Conservation (phyloP, 345 rosid genomes). For the Brassica napus region DNA sequence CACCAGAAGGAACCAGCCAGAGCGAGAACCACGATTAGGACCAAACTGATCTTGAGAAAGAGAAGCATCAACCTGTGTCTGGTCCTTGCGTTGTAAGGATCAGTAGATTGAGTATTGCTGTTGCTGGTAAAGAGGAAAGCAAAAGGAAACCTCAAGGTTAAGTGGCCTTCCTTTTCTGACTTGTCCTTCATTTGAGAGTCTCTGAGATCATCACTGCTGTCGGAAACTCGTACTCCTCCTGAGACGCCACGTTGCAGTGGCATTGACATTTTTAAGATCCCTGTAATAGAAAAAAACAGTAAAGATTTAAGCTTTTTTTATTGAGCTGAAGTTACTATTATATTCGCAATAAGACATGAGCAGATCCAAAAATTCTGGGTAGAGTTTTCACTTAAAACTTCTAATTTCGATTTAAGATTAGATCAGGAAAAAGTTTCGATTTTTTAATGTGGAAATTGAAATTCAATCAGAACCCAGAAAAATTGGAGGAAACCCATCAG, state of each 20-base stretch:
- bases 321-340: not conserved
- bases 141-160: constrained; percentile 61
- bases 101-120: constrained; percentile 47
- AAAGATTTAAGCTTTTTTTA: not conserved
- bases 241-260: constrained; percentile 73
- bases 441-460: constrained; percentile 4
- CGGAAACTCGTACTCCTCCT: constrained; percentile 59
- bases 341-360: not conserved
- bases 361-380: constrained; percentile 46
- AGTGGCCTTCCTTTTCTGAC: constrained; percentile 40
- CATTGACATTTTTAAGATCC: constrained; percentile 42
- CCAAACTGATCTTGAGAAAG: constrained; percentile 69
- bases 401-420: not conserved
- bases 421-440: not conserved
- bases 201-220: constrained; percentile 60
- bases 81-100: constrained; percentile 58
- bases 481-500: not conserved
- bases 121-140: constrained; percentile 42
- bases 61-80: constrained; percentile 60
- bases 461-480: constrained; percentile 17
- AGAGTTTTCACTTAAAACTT: not conserved
- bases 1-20: constrained; percentile 90
- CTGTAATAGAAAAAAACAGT: not conserved
- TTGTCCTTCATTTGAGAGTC: constrained; percentile 82
- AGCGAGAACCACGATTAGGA: constrained; percentile 63